Evolutionary conservation across 352 stramenopile genomes (phyloP).

Genomic region (Blastocystis sp.): DNA sequence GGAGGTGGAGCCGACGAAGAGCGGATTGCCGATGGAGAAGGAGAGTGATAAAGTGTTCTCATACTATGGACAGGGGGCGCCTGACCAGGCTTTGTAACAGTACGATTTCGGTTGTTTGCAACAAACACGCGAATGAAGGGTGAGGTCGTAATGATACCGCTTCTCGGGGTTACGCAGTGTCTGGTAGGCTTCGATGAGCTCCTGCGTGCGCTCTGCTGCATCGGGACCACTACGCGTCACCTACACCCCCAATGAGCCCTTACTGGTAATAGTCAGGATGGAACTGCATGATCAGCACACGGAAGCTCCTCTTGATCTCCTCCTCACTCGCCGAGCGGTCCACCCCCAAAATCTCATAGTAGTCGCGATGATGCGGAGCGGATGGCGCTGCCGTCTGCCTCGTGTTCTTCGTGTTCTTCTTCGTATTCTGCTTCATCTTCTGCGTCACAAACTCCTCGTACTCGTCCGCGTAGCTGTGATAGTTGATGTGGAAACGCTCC

Average conservation of each 20-base stretch:
- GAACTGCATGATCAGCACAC: slow-evolving; percentile 29
- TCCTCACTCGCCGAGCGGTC: slow-evolving; percentile 34
- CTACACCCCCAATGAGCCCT: not conserved
- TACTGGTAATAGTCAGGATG: slow-evolving; percentile 50
- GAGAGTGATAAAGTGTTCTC: not conserved
- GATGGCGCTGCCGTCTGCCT: not conserved
- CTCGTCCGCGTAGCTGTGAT: slow-evolving; percentile 27
- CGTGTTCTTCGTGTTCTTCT: not conserved
- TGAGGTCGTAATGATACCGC: slow-evolving; percentile 36
- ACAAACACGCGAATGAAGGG: slow-evolving; percentile 15
- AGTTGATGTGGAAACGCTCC: slow-evolving; percentile 41
- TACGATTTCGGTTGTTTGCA: not conserved
- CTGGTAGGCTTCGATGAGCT: slow-evolving; percentile 37
- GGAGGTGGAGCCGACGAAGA: not conserved
- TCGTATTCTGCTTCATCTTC: slow-evolving; percentile 24
- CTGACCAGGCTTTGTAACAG: not conserved
- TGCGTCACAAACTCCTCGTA: slow-evolving; percentile 55
- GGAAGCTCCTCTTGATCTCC: slow-evolving; percentile 41
- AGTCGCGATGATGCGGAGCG: slow-evolving; percentile 5
- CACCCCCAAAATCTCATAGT: slow-evolving; percentile 11
- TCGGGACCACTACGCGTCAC: slow-evolving; percentile 8
- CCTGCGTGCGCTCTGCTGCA: not conserved
- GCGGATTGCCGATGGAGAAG: not conserved
- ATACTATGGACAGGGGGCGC: not conserved
- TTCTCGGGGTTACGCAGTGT: slow-evolving; percentile 44